Evolutionary conservation across 2,329 filamentous ascomycete genomes (phyloP).

Genomic region (Gaeumannomyces tritici): DNA sequence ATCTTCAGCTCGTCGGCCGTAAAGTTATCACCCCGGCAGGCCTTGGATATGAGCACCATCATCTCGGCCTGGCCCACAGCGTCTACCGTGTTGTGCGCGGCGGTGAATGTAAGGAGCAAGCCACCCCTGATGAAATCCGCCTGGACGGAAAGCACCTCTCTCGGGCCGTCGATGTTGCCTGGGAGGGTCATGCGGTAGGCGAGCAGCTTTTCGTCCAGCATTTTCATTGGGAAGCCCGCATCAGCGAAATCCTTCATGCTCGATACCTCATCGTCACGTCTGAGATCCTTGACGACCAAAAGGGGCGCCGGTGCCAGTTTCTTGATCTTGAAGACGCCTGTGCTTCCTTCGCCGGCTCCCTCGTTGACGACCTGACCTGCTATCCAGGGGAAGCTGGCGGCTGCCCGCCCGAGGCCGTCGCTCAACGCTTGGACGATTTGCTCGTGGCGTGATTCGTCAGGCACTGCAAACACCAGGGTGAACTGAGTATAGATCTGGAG

Average conservation of each 20-base stretch:
- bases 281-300: conserved; percentile 33
- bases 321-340: conserved; percentile 28
- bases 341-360: conserved; percentile 14
- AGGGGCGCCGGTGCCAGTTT: conserved; percentile 19
- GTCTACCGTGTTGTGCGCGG: conserved; percentile 12
- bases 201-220: conserved; percentile 35
- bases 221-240: conserved; percentile 31
- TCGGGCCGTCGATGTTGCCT: conserved; percentile 10
- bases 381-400: conserved; percentile 32
- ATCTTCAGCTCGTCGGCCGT: conserved; percentile 29
- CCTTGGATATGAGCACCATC: conserved; percentile 33
- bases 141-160: conserved; percentile 29
- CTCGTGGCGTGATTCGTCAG: conserved; percentile 11
- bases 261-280: conserved; percentile 21
- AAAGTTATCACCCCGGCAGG: conserved; percentile 33
- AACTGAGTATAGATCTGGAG: conserved; percentile 37
- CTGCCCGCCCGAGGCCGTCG: conserved; percentile 26
- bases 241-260: conserved; percentile 25
- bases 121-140: conserved; percentile 12
- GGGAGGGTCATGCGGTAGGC: conserved; percentile 28
- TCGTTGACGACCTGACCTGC: conserved; percentile 32
- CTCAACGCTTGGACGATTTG: conserved; percentile 20
- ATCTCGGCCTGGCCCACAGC: conserved; percentile 12
- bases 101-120: conserved; percentile 11
- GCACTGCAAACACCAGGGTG: conserved; percentile 24